A percentile compares a stretch with the other conserved stretches of the same genome.
phyloP scores from a whole-genome alignment of 2,329 filamentous ascomycete genomes.

The Ceratocystis smalleyi region DNA sequence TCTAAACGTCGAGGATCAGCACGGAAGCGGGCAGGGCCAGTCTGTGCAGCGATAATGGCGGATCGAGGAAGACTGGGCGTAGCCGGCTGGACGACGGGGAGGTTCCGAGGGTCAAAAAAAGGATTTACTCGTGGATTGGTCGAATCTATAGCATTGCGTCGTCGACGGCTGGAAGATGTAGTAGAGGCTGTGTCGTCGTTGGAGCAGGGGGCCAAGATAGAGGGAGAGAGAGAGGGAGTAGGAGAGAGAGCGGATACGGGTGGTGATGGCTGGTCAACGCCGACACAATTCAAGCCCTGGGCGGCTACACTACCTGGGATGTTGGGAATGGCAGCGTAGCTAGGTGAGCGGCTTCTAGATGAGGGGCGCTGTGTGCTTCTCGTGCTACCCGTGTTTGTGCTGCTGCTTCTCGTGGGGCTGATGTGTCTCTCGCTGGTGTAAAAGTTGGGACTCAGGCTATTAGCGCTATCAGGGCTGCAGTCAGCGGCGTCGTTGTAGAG shows the following conservation, averaged over 20 bases:
- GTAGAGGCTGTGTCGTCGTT: neutral
- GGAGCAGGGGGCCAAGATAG: neutral
- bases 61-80: conserved; percentile 16
- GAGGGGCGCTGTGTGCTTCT: neutral
- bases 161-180: conserved; percentile 16
- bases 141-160: conserved; percentile 18
- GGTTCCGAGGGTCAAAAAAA: conserved; percentile 15
- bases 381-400: too few species aligned
- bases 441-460: conserved; percentile 13
- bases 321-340: conserved; percentile 7
- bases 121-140: conserved; percentile 15
- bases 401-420: conserved; percentile 8
- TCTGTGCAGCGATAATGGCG: conserved; percentile 18
- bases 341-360: conserved; percentile 15
- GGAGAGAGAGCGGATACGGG: neutral
- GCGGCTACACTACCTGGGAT: neutral
- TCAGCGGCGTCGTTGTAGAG: conserved; percentile 5
- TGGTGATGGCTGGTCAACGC: neutral
- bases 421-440: conserved; percentile 12
- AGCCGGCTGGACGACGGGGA: conserved; percentile 17
- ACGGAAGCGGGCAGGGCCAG: conserved; percentile 17
- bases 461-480: conserved; percentile 6
- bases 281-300: neutral
- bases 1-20: conserved; percentile 17
- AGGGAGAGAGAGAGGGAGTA: conserved; percentile 1